Evolutionary conservation across 1,284 basidiomycete species (phyloP).

Genomic region (Abortiporus biennis): DNA sequence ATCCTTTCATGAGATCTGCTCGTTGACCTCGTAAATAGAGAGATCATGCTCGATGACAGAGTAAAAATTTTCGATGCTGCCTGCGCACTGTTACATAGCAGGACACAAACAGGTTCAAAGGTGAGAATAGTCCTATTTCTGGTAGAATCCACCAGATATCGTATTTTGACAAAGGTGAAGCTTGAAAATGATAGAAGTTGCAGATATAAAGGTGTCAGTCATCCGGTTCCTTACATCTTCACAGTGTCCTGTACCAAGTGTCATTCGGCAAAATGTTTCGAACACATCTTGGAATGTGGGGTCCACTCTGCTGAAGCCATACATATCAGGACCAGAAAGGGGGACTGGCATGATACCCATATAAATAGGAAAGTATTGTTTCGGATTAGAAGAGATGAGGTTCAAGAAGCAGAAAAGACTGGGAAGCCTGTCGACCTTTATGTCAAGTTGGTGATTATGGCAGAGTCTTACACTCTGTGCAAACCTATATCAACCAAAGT

Average conservation of each 20-base stretch:
- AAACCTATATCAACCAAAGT: slow-evolving; percentile 15
- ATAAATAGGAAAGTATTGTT: slow-evolving; percentile 18
- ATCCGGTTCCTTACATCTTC: slow-evolving; percentile 4
- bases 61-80: too few species aligned
- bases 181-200: too few species aligned
- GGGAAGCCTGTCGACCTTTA: slow-evolving; percentile 29
- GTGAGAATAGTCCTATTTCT: too few species aligned
- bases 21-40: too few species aligned
- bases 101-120: too few species aligned
- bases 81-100: too few species aligned
- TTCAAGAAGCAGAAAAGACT: slow-evolving; percentile 27
- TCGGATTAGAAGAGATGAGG: slow-evolving; percentile 11
- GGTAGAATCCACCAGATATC: too few species aligned
- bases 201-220: background rate
- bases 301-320: slow-evolving; percentile 51
- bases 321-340: slow-evolving; percentile 25
- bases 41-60: too few species aligned
- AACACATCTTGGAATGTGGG: slow-evolving; percentile 38
- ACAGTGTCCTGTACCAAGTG: slow-evolving; percentile 36
- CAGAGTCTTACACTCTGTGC: slow-evolving; percentile 36
- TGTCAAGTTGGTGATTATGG: slow-evolving; percentile 30
- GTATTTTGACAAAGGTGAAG: too few species aligned
- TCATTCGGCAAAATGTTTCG: slow-evolving; percentile 43
- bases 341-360: slow-evolving; percentile 42
- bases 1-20: too few species aligned